A percentile compares a stretch with the other conserved stretches of the same genome.
phyloP scores from a whole-genome alignment of 1,284 basidiomycete genomes.

The Cutaneotrichosporon spelunceum region DNA sequence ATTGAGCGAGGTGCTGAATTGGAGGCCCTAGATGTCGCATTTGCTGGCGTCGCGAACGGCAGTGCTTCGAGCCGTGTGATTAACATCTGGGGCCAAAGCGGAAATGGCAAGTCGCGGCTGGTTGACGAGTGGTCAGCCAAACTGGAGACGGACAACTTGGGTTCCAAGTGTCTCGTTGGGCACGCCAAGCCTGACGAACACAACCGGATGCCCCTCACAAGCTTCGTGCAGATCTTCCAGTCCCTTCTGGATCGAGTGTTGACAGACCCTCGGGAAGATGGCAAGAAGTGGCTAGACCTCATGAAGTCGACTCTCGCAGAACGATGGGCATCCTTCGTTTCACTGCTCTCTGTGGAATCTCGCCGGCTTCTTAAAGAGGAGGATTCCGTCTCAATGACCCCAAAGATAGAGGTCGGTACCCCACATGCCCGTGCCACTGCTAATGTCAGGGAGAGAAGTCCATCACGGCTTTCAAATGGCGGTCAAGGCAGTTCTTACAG shows the following conservation, averaged over 20 bases:
- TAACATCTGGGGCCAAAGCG: constrained; percentile 39
- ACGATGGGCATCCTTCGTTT: constrained; percentile 35
- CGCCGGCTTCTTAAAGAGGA: constrained; percentile 29
- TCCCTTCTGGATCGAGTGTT: constrained; percentile 40
- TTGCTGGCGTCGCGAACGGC: constrained; percentile 13
- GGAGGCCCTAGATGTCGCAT: constrained; percentile 26
- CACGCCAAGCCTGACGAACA: constrained; percentile 40
- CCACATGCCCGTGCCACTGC: not conserved
- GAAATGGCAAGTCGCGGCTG: constrained; percentile 42
- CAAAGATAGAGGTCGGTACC: constrained; percentile 22
- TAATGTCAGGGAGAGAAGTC: constrained; percentile 32
- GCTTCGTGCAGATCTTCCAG: constrained; percentile 44
- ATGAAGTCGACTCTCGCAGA: constrained; percentile 32
- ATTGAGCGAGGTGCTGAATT: constrained; percentile 37
- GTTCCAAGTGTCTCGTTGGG: constrained; percentile 29
- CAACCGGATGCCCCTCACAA: constrained; percentile 35
- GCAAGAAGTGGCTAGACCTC: constrained; percentile 30
- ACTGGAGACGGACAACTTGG: constrained; percentile 21
- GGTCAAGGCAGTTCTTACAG: constrained; percentile 38
- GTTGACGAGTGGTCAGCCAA: constrained; percentile 34
- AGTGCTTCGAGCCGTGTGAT: constrained; percentile 20
- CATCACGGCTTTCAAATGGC: constrained; percentile 29
- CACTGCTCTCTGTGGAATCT: constrained; percentile 33
- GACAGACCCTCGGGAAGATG: constrained; percentile 41
- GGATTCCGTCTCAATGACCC: not conserved